Evolutionary conservation across 1,139 yeast genomes (phyloP).

Genomic region (Blastobotrys indianensis): DNA sequence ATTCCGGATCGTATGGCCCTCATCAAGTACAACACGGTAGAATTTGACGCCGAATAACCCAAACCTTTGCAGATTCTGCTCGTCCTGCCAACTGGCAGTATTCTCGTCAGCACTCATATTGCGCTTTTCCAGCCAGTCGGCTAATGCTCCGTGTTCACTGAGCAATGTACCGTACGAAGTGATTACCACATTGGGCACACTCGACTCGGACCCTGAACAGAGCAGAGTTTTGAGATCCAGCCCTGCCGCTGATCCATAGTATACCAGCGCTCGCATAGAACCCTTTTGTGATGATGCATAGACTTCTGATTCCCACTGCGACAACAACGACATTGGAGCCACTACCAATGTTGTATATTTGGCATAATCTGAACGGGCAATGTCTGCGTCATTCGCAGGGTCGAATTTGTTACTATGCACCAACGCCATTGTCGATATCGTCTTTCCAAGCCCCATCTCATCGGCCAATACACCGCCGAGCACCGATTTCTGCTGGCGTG

Average conservation of each 20-base stretch:
- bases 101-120: background rate
- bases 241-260: slow-evolving; percentile 59
- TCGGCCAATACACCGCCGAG: slow-evolving; percentile 94
- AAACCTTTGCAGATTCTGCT: slow-evolving; percentile 22
- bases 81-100: slow-evolving; percentile 19
- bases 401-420: slow-evolving; percentile 42
- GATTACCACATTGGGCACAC: slow-evolving; percentile 66
- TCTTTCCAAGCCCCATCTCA: slow-evolving; percentile 96
- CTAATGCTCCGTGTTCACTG: slow-evolving; percentile 51
- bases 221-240: slow-evolving; percentile 43
- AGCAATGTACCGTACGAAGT: slow-evolving; percentile 89
- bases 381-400: background rate
- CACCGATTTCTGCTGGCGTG: slow-evolving; percentile 44
- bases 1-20: slow-evolving; percentile 87
- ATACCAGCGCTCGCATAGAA: slow-evolving; percentile 39
- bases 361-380: slow-evolving; percentile 45
- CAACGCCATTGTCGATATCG: slow-evolving; percentile 75
- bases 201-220: slow-evolving; percentile 33
- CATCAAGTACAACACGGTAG: slow-evolving; percentile 79
- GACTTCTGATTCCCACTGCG: slow-evolving; percentile 87
- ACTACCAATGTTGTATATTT: slow-evolving; percentile 68
- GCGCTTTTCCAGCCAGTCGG: slow-evolving; percentile 14
- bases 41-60: slow-evolving; percentile 73
- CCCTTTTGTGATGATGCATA: slow-evolving; percentile 43
- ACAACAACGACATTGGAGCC: slow-evolving; percentile 83